Base-by-base conservation (phyloP, 2,329 filamentous ascomycete genomes). In the Fusarium pseudoanthophilum region DNA sequence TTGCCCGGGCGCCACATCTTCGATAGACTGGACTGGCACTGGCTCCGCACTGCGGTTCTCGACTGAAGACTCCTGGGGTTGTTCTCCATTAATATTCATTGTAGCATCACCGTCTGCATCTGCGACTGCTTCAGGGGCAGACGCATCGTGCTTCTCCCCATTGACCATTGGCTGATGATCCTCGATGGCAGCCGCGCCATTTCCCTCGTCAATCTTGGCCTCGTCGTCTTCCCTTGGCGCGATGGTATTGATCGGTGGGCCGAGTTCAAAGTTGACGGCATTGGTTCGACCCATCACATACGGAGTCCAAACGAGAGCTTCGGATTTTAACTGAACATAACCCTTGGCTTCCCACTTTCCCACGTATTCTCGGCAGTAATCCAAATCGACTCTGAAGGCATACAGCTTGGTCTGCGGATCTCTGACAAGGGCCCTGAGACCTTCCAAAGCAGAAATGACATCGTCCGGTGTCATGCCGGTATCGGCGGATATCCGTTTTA, bases 401-500 rank as follows among this genome's bases (percentile, higher is more conserved):
- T 99, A 99, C 10, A 92, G 88, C 69, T 93, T 94, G 2, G 95
- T 97, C 62, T 94, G 87, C 3, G 95, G 95, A 81, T 99, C 96
- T 66, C 95, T 90, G 21, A 98, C 93, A 30, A 99, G 88, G 61
- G 95, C 95, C 46, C 95, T 92, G 16, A 99, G 85, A 2, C 94
- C 95, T 83, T 99, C 96, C 5, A 99, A 86, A 0, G 94, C 95
- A 18, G 96, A 97, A 18, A 99, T 93, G 67, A 98, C 95, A 82
- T 99, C 96, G 82, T 99, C 96, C 1, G 95, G 89, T 2, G 96
- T 98, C 90, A 99, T 95, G 16, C 96, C 96, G 1, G 95, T 98
- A 67, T 94, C 92, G 74, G 95, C 92, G 0, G 95, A 97, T 71
- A 97, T 94, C 36, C 89, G 85, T 71, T 87, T 87, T 76, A 92